These are phyloP conservation scores for Trichomonas vaginalis DNA, from an alignment of 208 protist species.

Conservation along the genomic window DNA sequence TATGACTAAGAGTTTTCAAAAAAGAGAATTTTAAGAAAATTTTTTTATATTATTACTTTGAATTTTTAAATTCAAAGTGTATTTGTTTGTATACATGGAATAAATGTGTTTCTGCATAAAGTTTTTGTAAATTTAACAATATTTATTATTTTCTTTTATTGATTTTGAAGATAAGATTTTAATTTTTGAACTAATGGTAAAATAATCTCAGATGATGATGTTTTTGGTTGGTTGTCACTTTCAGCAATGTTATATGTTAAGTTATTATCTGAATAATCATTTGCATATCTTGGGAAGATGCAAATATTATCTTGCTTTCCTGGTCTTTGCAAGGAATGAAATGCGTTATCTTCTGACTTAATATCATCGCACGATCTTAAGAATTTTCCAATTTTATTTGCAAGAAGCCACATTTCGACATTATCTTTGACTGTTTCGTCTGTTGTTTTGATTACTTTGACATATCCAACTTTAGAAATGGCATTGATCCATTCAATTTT, in stretches of 20 bases:
- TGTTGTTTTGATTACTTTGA: neutral
- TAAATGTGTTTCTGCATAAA: no score
- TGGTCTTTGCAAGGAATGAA: neutral
- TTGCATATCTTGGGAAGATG: neutral
- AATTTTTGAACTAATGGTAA: neutral
- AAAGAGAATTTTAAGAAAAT: no score
- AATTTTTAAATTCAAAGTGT: no score
- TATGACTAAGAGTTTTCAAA: no score
- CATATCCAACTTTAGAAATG: neutral
- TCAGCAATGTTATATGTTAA: neutral
- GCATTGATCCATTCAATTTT: neutral
- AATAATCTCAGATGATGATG: neutral
- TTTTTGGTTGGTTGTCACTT: neutral
- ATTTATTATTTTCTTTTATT: neutral
- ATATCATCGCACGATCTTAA: neutral
- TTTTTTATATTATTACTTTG: no score
- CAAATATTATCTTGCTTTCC: neutral
- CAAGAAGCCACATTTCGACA: neutral
- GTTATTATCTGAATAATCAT: neutral
- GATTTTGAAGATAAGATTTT: neutral
- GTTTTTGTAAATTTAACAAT: no score
- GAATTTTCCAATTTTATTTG: neutral
- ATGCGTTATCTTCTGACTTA: neutral
- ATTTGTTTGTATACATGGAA: no score
- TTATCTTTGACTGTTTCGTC: neutral